phyloP scores from a whole-genome alignment of 495 filamentous ascomycete species.

The Aspergillus leporis region DNA sequence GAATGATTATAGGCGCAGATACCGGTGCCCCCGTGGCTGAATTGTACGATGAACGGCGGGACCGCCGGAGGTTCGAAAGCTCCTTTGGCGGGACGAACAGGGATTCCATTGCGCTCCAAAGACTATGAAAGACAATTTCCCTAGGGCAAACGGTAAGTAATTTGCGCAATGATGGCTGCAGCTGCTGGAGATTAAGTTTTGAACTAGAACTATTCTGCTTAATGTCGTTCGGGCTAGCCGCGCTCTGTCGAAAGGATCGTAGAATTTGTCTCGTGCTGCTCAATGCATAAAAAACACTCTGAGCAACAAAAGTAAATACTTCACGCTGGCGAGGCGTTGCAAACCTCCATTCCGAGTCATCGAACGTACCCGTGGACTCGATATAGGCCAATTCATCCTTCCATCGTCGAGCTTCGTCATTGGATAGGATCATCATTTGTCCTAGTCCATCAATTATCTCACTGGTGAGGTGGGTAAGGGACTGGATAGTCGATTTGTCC shows the following conservation, averaged over 20 bases:
- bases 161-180: slow-evolving; percentile 36
- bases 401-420: slow-evolving; percentile 43
- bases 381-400: slow-evolving; percentile 42
- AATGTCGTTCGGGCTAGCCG: slow-evolving; percentile 16
- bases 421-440: slow-evolving; percentile 35
- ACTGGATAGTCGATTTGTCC: slow-evolving; percentile 32
- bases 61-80: slow-evolving; percentile 40
- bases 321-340: slow-evolving; percentile 41
- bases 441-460: slow-evolving; percentile 43
- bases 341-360: slow-evolving; percentile 41
- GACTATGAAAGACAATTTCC: slow-evolving; percentile 67
- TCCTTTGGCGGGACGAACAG: slow-evolving; percentile 66
- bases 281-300: slow-evolving; percentile 73
- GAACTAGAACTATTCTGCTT: slow-evolving; percentile 12
- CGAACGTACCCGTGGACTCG: slow-evolving; percentile 39
- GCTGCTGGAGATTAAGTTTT: slow-evolving; percentile 31
- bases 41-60: slow-evolving; percentile 39
- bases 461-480: slow-evolving; percentile 42
- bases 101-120: slow-evolving; percentile 71
- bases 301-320: slow-evolving; percentile 61
- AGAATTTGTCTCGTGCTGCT: slow-evolving; percentile 65
- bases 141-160: slow-evolving; percentile 43
- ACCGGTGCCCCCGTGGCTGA: slow-evolving; percentile 28
- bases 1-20: slow-evolving; percentile 28
- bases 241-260: slow-evolving; percentile 59